These are phyloP conservation scores for Podospora pseudoanserina DNA, from an alignment of 495 filamentous ascomycete genomes.

Conservation along the genomic window DNA sequence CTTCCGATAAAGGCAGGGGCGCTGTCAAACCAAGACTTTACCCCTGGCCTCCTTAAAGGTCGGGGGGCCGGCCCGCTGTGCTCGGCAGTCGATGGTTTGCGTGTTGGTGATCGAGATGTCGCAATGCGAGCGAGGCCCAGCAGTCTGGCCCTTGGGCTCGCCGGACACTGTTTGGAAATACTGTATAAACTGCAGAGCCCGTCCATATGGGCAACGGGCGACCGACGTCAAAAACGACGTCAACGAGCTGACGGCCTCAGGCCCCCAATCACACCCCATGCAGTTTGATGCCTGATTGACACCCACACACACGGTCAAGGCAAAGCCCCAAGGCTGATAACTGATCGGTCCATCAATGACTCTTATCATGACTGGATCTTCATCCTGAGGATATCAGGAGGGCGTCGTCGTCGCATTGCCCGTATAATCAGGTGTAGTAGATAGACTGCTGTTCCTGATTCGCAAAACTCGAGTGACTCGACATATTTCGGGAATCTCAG, in stretches of 20 bases:
- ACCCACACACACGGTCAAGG: background rate
- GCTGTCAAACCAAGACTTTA: background rate
- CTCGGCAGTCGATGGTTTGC: background rate
- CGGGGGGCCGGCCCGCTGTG: background rate
- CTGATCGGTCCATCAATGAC: background rate
- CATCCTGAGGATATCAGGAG: background rate
- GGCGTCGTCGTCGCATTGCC: too few relatives aligned
- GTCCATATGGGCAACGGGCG: background rate
- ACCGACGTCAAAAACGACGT: background rate
- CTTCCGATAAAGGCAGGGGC: background rate
- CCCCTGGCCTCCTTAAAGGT: background rate
- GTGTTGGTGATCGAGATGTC: background rate
- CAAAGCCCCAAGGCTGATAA: slow-evolving; percentile 7
- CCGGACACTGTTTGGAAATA: background rate
- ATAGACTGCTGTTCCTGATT: background rate
- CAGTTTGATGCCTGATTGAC: background rate
- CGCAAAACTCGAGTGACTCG: background rate
- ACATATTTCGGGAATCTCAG: background rate
- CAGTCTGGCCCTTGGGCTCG: background rate
- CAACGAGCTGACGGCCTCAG: background rate
- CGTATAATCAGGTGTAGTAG: too few relatives aligned
- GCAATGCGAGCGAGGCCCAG: background rate
- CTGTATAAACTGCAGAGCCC: background rate
- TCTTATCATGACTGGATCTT: background rate
- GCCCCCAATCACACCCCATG: background rate